phyloP scores from a whole-genome alignment of 2,329 filamentous ascomycete genomes.

The Pseudogymnoascus sp. region DNA sequence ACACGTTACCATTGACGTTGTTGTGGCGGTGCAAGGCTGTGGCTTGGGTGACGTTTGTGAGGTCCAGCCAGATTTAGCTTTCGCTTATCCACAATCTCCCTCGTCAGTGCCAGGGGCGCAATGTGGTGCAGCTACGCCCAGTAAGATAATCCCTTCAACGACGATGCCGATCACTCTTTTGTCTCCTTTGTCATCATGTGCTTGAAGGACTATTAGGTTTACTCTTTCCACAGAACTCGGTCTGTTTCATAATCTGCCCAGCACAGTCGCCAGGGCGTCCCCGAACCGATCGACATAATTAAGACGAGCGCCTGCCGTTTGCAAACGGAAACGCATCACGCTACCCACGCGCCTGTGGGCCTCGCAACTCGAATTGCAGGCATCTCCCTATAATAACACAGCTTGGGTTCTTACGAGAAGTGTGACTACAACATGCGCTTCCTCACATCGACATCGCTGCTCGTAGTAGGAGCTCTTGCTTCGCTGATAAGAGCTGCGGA shows the following conservation, averaged over 20 bases:
- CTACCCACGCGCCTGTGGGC: slow-evolving; percentile 4
- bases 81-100: slow-evolving; percentile 7
- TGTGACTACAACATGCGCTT: slow-evolving; percentile 10
- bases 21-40: slow-evolving; percentile 2
- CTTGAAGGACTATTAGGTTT: background rate
- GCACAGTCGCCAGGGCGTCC: background rate
- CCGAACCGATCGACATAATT: background rate
- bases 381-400: background rate
- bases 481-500: slow-evolving; percentile 5
- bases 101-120: slow-evolving; percentile 1
- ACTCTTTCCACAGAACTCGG: background rate
- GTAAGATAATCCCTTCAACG: background rate
- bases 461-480: slow-evolving; percentile 4
- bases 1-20: background rate
- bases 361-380: background rate
- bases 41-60: slow-evolving; percentile 2
- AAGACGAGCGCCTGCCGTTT: background rate
- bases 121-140: background rate
- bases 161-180: background rate
- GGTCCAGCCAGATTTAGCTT: slow-evolving; percentile 7
- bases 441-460: slow-evolving; percentile 8
- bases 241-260: background rate
- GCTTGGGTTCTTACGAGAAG: background rate
- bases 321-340: slow-evolving; percentile 5
- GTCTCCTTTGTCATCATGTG: background rate